These are phyloP conservation scores for Darksidea phi DNA, from an alignment of 495 filamentous ascomycete genomes.

Conservation along the genomic window DNA sequence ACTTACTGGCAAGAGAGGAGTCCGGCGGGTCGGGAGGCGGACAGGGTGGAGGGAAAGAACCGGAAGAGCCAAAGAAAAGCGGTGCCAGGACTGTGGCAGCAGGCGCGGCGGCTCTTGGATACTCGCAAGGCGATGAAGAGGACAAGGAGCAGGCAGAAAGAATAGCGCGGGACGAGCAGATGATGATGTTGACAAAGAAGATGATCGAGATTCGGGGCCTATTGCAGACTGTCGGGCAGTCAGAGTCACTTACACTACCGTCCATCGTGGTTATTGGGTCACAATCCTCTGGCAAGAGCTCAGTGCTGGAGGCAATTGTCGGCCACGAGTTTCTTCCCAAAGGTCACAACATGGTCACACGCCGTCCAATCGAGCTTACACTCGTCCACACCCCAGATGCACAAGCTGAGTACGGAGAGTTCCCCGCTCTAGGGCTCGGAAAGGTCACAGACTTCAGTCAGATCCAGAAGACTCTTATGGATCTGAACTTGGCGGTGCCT, in stretches of 20 bases:
- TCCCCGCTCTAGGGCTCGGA: slow-evolving; percentile 84
- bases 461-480: slow-evolving; percentile 89
- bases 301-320: slow-evolving; percentile 94
- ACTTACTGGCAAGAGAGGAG: slow-evolving; percentile 59
- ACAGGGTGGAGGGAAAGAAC: slow-evolving; percentile 45
- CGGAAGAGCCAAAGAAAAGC: slow-evolving; percentile 63
- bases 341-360: slow-evolving; percentile 96
- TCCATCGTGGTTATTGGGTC: slow-evolving; percentile 99
- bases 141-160: slow-evolving; percentile 46
- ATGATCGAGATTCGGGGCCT: slow-evolving; percentile 99
- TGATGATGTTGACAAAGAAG: slow-evolving; percentile 98
- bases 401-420: slow-evolving; percentile 91
- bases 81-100: slow-evolving; percentile 54
- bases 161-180: slow-evolving; percentile 87
- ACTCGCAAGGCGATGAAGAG: slow-evolving; percentile 70
- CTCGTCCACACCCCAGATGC: slow-evolving; percentile 93
- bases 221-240: slow-evolving; percentile 85
- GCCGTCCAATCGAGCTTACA: slow-evolving; percentile 93
- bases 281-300: slow-evolving; percentile 97
- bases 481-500: slow-evolving; percentile 90
- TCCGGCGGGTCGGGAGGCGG: slow-evolving; percentile 43
- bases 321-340: slow-evolving; percentile 98
- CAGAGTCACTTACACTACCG: slow-evolving; percentile 77
- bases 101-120: slow-evolving; percentile 71
- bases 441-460: slow-evolving; percentile 91